Percentiles rank a stretch among this genome's conserved stretches.
Evolutionary conservation across 306 rosid genomes (phyloP).

Genomic region (Spatholobus suberectus): DNA sequence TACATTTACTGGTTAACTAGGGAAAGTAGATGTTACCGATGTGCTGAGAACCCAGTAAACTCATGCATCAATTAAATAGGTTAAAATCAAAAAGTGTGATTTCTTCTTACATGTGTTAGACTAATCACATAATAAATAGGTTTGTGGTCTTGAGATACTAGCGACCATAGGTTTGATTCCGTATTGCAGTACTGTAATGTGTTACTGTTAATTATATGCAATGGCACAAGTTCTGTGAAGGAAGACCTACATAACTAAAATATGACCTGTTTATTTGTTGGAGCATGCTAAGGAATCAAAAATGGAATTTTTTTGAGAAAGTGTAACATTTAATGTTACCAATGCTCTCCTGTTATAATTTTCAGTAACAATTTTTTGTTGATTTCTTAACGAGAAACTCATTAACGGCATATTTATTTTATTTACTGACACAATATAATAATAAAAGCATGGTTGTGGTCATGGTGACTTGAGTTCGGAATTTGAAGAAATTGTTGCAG

Average conservation of each 20-base stretch:
- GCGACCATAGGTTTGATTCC: constrained; percentile 9
- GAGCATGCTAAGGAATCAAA: background rate
- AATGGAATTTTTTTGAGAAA: background rate
- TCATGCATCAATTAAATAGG: background rate
- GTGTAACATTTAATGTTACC: background rate
- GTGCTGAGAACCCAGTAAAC: background rate
- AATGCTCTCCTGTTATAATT: background rate
- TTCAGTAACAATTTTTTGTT: background rate
- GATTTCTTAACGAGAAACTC: background rate
- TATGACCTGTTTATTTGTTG: background rate
- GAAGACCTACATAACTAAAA: background rate
- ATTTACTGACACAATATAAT: background rate
- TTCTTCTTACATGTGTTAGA: background rate
- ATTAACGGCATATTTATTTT: background rate
- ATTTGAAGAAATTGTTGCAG: constrained; percentile 21
- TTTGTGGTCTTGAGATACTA: constrained; percentile 25
- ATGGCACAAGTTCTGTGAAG: constrained; percentile 2
- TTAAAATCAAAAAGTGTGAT: background rate
- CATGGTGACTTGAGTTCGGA: constrained; percentile 28
- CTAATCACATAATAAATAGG: background rate
- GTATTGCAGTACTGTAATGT: background rate
- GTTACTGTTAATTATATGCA: constrained; percentile 17
- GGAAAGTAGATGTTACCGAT: background rate
- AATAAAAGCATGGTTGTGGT: background rate
- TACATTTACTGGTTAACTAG: constrained; percentile 9